Evolutionary conservation across 2,329 filamentous ascomycete genomes (phyloP), one percentile per base, ranked within the genome.

Genomic region (Diatrype stigma): DNA sequence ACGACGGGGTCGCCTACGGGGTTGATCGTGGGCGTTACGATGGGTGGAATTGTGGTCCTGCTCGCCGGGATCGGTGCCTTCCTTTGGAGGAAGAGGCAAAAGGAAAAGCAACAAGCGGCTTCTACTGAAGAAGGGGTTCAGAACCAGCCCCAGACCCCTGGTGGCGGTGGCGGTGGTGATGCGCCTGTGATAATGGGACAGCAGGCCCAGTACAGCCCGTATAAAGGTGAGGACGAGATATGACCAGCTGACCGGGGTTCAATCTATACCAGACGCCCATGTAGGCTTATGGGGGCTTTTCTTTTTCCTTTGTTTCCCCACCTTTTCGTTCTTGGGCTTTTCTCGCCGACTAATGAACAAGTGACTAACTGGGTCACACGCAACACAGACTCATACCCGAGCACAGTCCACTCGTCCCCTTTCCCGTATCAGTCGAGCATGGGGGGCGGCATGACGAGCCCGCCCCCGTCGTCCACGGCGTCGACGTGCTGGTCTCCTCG

Each of bases 21-120:
- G 11, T 16, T 52, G 10, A 58, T 59, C 42, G 55, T 61, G 11
- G 60, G 60, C 1, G 38, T 52, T 21, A 50, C 51, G 2, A 32
- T 59, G 38, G 50, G 44, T 16, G 59, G 57, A 3, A 40, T 59
- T 2, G 47, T 59, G 3, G n/a, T 60, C 14, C 17, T 61, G 47
- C 45, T 62, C 14, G 2, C 45, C 6, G 48, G 56, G 7, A 12
- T 62, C 26, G 55, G 46, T 2, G 26, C 35, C 2, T 52, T 52
- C 23, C 35, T 60, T 26, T 57, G 53, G 56, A 10, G 42, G 35
- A 56, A 42, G 40, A 45, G 50, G 49, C 50, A 49, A 12, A 49
- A 48, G 40, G 30, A 51, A 19, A 44, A 22, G 22, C 11, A 7
- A 12, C 40, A 5, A 28, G 22, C 14, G 12, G 11, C 40, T 23